These are phyloP conservation scores for Furcasterigmium furcatum DNA, from an alignment of 2,329 filamentous ascomycete genomes.

Conservation along the genomic window DNA sequence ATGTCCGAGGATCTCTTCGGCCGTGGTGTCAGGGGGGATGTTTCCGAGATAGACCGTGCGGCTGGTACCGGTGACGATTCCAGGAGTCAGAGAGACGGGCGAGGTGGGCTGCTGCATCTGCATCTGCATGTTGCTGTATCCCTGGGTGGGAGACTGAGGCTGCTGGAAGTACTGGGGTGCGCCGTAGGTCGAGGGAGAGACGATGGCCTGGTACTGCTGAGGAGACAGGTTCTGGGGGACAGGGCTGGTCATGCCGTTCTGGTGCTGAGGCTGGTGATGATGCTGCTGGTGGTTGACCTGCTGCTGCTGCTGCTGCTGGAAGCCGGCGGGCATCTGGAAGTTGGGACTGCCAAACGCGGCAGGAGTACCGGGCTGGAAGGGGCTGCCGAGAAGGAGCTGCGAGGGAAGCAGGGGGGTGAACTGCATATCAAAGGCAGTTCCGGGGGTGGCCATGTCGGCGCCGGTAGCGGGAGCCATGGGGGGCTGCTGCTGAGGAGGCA, in stretches of 20 bases:
- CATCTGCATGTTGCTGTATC: constrained; percentile 59
- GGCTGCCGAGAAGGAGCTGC: constrained; percentile 89
- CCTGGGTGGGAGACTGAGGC: constrained; percentile 82
- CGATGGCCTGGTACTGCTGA: constrained; percentile 77
- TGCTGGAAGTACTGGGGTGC: constrained; percentile 78
- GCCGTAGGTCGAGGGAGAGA: constrained; percentile 81
- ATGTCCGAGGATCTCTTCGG: constrained; percentile 94
- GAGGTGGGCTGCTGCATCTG: constrained; percentile 64
- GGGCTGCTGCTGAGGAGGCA: constrained; percentile 20
- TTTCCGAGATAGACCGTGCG: constrained; percentile 97
- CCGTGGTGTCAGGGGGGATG: constrained; percentile 94
- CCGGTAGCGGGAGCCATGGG: constrained; percentile 43
- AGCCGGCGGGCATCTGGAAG: constrained; percentile 81
- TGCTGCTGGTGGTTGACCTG: constrained; percentile 48
- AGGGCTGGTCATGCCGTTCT: constrained; percentile 68
- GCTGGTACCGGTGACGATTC: constrained; percentile 84
- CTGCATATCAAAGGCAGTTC: constrained; percentile 94
- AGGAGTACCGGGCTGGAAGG: constrained; percentile 93
- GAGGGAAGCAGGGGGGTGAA: constrained; percentile 95
- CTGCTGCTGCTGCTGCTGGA: constrained; percentile 44
- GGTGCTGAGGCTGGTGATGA: constrained; percentile 49
- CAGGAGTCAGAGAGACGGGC: constrained; percentile 72
- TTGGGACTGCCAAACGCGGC: constrained; percentile 87
- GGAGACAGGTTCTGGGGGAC: constrained; percentile 76
- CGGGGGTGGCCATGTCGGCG: constrained; percentile 79